Conservation (phyloP, 306 rosid species). For the Begonia fuchsioides region DNA sequence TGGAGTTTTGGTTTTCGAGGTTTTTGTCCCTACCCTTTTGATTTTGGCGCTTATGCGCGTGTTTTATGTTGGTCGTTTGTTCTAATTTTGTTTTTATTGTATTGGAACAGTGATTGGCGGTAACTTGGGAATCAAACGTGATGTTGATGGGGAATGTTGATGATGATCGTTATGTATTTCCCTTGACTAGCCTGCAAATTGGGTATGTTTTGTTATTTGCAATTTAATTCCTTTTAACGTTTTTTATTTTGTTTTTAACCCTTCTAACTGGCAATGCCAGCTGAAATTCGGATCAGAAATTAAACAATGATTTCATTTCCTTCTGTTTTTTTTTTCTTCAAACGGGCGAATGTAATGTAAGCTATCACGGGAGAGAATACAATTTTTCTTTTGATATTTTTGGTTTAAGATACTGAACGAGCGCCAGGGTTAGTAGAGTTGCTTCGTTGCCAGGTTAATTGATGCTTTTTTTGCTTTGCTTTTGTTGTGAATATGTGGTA, state of each 20-base stretch:
- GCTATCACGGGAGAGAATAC: no score
- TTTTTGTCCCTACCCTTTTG: slow-evolving; percentile 1
- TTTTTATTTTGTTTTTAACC: not conserved
- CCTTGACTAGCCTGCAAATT: slow-evolving; percentile 71
- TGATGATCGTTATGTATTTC: slow-evolving; percentile 40
- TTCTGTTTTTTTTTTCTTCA: not conserved
- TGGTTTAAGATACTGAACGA: no score
- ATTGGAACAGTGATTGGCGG: no score
- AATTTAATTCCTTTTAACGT: not conserved
- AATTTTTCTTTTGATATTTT: no score
- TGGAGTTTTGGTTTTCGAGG: slow-evolving; percentile 30
- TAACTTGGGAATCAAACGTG: no score
- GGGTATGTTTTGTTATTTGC: slow-evolving; percentile 31
- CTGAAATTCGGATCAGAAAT: not conserved
- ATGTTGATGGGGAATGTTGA: slow-evolving; percentile 50
- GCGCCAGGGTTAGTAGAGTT: no score
- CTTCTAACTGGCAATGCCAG: not conserved
- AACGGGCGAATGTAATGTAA: no score
- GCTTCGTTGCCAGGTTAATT: no score
- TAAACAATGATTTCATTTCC: not conserved
- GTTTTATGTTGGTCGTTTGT: not conserved
- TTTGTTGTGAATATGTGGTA: no score
- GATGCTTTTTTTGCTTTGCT: no score
- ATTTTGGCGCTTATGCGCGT: no score
- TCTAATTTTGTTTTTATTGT: slow-evolving; percentile 1